These are phyloP conservation scores for Cajanus cajan DNA, from an alignment of 306 rosid genomes.

Conservation along the genomic window DNA sequence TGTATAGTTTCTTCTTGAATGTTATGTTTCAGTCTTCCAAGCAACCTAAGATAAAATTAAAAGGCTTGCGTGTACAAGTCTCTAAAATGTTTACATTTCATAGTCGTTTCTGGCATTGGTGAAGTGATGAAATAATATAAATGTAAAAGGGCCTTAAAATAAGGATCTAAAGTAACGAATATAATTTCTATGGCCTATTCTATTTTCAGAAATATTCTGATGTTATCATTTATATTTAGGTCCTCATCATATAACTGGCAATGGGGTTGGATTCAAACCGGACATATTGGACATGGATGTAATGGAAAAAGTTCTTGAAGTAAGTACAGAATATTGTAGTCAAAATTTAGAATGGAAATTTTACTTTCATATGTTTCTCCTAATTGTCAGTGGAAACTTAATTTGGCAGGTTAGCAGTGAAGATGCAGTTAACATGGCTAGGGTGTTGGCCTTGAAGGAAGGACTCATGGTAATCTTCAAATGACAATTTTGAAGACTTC, in stretches of 20 bases:
- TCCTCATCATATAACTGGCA: conserved; percentile 89
- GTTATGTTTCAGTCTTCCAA: background rate
- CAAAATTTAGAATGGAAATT: background rate
- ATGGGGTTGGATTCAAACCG: conserved; percentile 94
- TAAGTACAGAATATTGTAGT: conserved; percentile 32
- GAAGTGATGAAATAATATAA: background rate
- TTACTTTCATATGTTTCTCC: background rate
- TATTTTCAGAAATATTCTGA: conserved; percentile 11
- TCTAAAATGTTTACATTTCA: background rate
- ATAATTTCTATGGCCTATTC: background rate
- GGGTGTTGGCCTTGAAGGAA: conserved; percentile 82
- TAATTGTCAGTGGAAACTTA: conserved; percentile 22
- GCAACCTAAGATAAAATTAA: background rate
- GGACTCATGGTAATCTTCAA: conserved; percentile 77
- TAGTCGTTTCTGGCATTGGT: conserved; percentile 3
- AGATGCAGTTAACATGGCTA: conserved; percentile 91
- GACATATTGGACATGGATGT: conserved; percentile 95
- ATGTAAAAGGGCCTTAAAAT: background rate
- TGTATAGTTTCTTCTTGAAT: background rate
- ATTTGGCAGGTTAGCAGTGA: conserved; percentile 80
- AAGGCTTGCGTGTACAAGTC: background rate
- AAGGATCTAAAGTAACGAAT: background rate
- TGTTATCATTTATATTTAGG: conserved; percentile 46
- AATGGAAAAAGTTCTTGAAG: conserved; percentile 93
- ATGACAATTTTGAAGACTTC: background rate